A percentile compares a stretch with the other conserved stretches of the same genome.
Evolutionary conservation across 2,329 filamentous ascomycete species (phyloP).

Genomic region (Ophiostoma tasmaniense): DNA sequence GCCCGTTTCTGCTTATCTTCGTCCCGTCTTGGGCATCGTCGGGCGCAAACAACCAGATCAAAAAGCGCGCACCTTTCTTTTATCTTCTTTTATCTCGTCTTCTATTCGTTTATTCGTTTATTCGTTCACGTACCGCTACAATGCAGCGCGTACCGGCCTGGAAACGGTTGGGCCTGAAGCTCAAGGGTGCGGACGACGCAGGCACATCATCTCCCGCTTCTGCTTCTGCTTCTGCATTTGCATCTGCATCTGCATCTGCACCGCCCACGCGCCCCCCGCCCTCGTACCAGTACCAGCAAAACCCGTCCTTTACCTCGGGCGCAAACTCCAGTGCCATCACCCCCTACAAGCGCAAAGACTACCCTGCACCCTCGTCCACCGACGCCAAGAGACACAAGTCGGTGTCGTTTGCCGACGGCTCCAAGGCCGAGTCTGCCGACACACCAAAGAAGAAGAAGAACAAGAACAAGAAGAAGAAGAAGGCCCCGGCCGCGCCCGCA

Average conservation of each 20-base stretch:
- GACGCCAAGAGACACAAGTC: constrained; percentile 34
- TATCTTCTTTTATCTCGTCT: background rate
- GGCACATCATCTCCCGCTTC: constrained; percentile 26
- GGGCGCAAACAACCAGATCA: background rate
- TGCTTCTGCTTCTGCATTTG: constrained; percentile 20
- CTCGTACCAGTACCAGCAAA: constrained; percentile 30
- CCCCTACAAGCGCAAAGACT: constrained; percentile 20
- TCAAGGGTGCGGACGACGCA: constrained; percentile 39
- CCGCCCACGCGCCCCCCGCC: constrained; percentile 20
- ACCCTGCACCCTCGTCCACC: constrained; percentile 18
- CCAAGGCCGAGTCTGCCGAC: constrained; percentile 24
- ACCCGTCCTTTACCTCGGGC: background rate
- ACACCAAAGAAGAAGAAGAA: constrained; percentile 16
- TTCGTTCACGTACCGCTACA: constrained; percentile 31
- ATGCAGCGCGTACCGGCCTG: constrained; percentile 46
- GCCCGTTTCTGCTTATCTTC: background rate
- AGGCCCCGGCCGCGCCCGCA: constrained; percentile 16
- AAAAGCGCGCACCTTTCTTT: background rate
- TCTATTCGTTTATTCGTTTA: constrained; percentile 29
- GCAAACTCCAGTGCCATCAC: constrained; percentile 9
- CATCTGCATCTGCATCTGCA: constrained; percentile 20
- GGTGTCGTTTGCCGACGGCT: constrained; percentile 41
- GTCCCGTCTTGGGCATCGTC: background rate
- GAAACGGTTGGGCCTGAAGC: constrained; percentile 56
- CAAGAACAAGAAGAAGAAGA: constrained; percentile 25